A percentile compares a stretch with the other conserved stretches of the same genome.
Evolutionary conservation across 1,284 basidiomycete genomes (phyloP).

Genomic region (Sporisorium iseilematis-ciliati): DNA sequence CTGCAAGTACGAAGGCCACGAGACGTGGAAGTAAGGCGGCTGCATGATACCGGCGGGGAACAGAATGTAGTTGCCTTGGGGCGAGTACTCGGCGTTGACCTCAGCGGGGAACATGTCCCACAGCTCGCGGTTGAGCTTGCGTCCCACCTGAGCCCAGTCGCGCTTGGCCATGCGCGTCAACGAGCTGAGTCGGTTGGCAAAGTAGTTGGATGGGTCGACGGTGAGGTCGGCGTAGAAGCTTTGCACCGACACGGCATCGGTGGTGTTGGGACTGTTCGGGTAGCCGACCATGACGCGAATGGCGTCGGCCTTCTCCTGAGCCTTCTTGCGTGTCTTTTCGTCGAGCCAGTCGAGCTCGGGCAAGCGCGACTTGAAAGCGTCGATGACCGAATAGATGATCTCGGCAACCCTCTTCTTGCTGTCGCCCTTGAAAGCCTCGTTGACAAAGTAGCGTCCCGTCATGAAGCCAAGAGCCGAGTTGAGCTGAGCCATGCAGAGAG

Average conservation of each 20-base stretch:
- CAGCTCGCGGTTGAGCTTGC: constrained; percentile 77
- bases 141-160: constrained; percentile 82
- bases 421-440: constrained; percentile 84
- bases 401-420: constrained; percentile 83
- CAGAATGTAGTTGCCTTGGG: constrained; percentile 78
- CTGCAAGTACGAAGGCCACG: constrained; percentile 88
- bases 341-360: constrained; percentile 91
- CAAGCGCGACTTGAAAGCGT: constrained; percentile 85
- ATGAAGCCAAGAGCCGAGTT: constrained; percentile 73
- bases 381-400: constrained; percentile 88
- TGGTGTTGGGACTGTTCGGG: constrained; percentile 86
- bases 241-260: constrained; percentile 78
- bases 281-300: constrained; percentile 89
- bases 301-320: constrained; percentile 86
- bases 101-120: constrained; percentile 89
- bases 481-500: constrained; percentile 73
- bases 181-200: constrained; percentile 83
- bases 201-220: constrained; percentile 80
- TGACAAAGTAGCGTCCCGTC: constrained; percentile 79
- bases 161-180: constrained; percentile 71
- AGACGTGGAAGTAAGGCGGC: constrained; percentile 87
- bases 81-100: constrained; percentile 69
- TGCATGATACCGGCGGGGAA: constrained; percentile 96
- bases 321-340: constrained; percentile 81
- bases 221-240: constrained; percentile 81